Evolutionary conservation across 495 filamentous ascomycete genomes (phyloP), one percentile per base, ranked within the genome.

Genomic region (Baudoinia panamericana): DNA sequence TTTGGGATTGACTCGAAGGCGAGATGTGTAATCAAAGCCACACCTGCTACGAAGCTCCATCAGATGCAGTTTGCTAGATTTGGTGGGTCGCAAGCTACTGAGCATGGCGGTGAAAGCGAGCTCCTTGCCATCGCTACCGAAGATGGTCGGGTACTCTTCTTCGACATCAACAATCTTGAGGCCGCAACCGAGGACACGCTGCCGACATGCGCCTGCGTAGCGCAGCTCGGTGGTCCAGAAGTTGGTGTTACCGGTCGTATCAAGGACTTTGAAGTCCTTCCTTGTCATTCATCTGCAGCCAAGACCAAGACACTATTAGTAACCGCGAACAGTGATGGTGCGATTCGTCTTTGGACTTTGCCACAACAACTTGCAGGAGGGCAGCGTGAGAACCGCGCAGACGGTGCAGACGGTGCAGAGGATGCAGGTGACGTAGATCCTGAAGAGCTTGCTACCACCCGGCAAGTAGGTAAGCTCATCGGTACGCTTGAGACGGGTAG

Each of bases 1-100:
- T 95, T 86, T 53, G 84, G 84, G 31, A 77, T 90, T 65, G 81
- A 95, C 53, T 88, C 81, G 38, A 77, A 73, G 46, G 82, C 86
- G 6, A 79, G 71, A 57, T 82, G 78, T 56, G 67, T 73, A 53
- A 61, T 85, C 20, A 55, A 80, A 44, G 73, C 81, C n/a, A 64
- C 64, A 6, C 73, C 76, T 7, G 66, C 59, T 46, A 86, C 73
- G 21, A 95, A 93, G 62, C 58, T 96, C 39, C 86, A 93, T 49
- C 72, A 84, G 56, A 60, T 94, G 29, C 66, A 68, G 39, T 95
- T 93, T 58, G 51, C 90, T 16, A 55, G 20, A 51, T 19, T 24
- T 5, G 7, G 59, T 16, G 57, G 63, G 22, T 63, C 61, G 12
- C 58, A 64, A 16, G 62, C 61, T 21, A 56, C 61, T 21, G 63